phyloP scores from a whole-genome alignment of 2,329 filamentous ascomycete genomes.

The Monilinia vaccinii-corymbosi region DNA sequence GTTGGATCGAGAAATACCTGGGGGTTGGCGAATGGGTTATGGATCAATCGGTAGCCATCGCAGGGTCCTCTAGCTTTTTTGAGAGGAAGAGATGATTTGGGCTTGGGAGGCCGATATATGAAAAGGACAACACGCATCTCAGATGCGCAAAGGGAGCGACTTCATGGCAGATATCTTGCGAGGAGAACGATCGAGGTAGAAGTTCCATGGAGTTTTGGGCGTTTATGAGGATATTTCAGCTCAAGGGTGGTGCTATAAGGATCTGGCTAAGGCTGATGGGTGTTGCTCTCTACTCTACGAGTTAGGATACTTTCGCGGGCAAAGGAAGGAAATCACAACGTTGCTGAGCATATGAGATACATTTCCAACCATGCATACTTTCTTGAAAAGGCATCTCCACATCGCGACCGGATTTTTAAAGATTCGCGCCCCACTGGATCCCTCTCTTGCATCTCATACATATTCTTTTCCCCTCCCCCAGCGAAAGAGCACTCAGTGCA shows the following conservation, averaged over 20 bases:
- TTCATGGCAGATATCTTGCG: neutral
- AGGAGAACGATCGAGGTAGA: neutral
- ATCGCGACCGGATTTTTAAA: neutral
- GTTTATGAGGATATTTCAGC: neutral
- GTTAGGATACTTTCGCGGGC: neutral
- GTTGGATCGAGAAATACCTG: constrained; percentile 89
- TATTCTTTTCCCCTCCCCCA: neutral
- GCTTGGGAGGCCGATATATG: neutral
- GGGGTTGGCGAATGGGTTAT: constrained; percentile 96
- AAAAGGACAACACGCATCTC: neutral
- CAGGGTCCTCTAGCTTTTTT: constrained; percentile 82
- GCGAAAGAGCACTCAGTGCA: too few relatives aligned
- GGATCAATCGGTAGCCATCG: constrained; percentile 91
- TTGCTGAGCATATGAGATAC: neutral
- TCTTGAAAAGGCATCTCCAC: neutral
- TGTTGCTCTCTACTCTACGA: neutral
- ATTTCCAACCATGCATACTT: neutral
- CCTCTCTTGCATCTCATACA: neutral
- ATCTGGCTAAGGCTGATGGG: neutral
- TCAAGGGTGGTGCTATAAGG: neutral
- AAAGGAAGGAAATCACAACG: neutral
- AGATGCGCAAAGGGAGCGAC: neutral
- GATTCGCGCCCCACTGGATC: neutral
- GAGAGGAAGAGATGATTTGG: constrained; percentile 64
- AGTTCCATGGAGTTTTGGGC: constrained; percentile 3